Percentiles rank a stretch among this genome's conserved stretches.
Evolutionary conservation across 2,329 filamentous ascomycete species (phyloP).

Genomic region (Colletotrichum neosansevieriae): DNA sequence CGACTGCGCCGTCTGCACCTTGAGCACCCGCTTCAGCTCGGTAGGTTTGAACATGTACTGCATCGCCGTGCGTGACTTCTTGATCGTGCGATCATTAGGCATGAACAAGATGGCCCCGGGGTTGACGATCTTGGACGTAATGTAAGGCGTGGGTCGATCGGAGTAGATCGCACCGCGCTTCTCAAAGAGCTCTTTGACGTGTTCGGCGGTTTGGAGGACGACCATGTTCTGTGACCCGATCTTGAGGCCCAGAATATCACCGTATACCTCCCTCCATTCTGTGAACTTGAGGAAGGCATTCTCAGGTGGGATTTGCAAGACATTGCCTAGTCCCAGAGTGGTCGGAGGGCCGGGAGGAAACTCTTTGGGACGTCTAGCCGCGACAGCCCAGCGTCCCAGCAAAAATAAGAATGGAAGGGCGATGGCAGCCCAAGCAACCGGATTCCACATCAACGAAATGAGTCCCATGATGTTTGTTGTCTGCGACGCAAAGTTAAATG

Average conservation of each 20-base stretch:
- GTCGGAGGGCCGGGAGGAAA: conserved; percentile 44
- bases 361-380: conserved; percentile 17
- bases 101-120: conserved; percentile 33
- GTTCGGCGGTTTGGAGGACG: conserved; percentile 48
- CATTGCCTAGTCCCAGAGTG: conserved; percentile 44
- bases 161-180: conserved; percentile 53
- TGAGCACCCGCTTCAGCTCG: conserved; percentile 39
- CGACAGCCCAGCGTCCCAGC: conserved; percentile 8
- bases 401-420: not conserved
- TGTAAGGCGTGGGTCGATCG: conserved; percentile 49
- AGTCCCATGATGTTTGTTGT: conserved; percentile 5
- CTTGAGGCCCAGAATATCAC: conserved; percentile 50
- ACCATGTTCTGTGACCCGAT: conserved; percentile 49
- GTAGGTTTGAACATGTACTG: conserved; percentile 43
- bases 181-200: conserved; percentile 53
- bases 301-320: conserved; percentile 44
- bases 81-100: conserved; percentile 28
- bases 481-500: accelerated
- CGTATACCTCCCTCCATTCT: conserved; percentile 51
- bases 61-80: conserved; percentile 28
- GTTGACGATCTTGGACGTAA: conserved; percentile 44
- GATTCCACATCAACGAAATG: not conserved
- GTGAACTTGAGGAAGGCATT: conserved; percentile 46
- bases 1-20: conserved; percentile 42
- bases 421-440: not conserved